Conservation (phyloP, 495 filamentous ascomycete species). For the Rhizodiscina lignyota region DNA sequence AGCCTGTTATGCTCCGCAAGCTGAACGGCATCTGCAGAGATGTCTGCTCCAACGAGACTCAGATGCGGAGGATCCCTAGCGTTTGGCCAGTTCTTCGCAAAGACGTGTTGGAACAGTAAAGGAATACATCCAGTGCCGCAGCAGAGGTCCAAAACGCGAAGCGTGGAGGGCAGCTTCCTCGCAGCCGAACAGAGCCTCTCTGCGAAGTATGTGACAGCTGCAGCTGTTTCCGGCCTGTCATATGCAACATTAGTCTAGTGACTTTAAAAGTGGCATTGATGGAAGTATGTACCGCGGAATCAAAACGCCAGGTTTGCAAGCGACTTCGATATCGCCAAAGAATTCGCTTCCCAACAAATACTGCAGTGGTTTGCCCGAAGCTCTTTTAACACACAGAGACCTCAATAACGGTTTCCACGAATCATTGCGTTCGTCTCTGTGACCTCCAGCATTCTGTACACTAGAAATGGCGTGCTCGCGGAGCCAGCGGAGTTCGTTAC, state of each 20-base stretch:
- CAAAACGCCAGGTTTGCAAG: slow-evolving; percentile 56
- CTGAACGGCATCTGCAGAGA: slow-evolving; percentile 39
- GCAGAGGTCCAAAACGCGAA: slow-evolving; percentile 70
- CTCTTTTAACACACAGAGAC: slow-evolving; percentile 33
- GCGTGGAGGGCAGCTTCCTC: slow-evolving; percentile 3
- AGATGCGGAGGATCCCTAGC: slow-evolving; percentile 6
- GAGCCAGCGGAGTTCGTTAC: slow-evolving; percentile 79
- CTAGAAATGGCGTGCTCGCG: slow-evolving; percentile 35
- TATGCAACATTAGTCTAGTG: not conserved
- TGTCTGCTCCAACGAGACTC: slow-evolving; percentile 34
- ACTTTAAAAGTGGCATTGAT: not conserved
- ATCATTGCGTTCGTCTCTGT: slow-evolving; percentile 1
- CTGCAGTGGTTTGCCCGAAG: slow-evolving; percentile 59
- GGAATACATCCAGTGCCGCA: slow-evolving; percentile 85
- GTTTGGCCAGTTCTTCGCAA: slow-evolving; percentile 17
- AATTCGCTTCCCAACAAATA: slow-evolving; percentile 82
- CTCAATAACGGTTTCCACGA: slow-evolving; percentile 7
- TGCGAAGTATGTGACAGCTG: slow-evolving; percentile 9
- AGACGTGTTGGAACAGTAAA: slow-evolving; percentile 46
- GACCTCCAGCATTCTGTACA: slow-evolving; percentile 4
- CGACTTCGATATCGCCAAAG: slow-evolving; percentile 71
- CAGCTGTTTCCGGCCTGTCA: not conserved
- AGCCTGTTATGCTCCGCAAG: slow-evolving; percentile 49
- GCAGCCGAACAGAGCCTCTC: slow-evolving; percentile 2
- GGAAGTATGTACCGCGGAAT: slow-evolving; percentile 51